Base-by-base conservation (phyloP, 331 rosid species). In the Cydonia oblonga region DNA sequence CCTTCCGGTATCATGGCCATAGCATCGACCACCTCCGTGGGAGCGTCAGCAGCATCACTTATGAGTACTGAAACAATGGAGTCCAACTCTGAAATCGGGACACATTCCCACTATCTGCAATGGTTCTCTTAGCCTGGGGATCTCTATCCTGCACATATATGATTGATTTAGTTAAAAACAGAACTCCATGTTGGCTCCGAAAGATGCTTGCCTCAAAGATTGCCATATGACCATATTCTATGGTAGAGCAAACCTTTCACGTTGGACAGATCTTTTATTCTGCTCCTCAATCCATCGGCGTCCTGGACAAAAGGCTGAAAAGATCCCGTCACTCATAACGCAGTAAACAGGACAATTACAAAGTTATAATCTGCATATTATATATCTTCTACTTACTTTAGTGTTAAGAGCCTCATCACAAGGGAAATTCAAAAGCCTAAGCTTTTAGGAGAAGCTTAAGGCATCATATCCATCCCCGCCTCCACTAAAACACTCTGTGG, bases 161-260 rank as follows among this genome's bases (percentile, higher is more conserved):
- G 7, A 40, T 40, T 40, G 46, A 24, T 58, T 28, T n/a, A 40
- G 29, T 77, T 25, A 71, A 42, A 51, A 63, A 7, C 20, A 52
- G 61, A 62, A 59, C 63, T 24, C 70, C 61, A 12, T 7, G 18
- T 9, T 32, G 59, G 35, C 66, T 4, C 60, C 10, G 14, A 20
- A 26, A 8, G 67, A 75, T 14, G 57, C 57, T 29, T 57, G 51
- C 40, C 35, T 20, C 26, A 9, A 49, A 16, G 53, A 16, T 49
- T 49, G 54, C 64, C 64, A 30, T 20, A 29, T 74, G 77, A 95
- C 98, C 97, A 89, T 89, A 60, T 83, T 80, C 81, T 59, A 11
- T 11, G 2, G 15, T 40, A 11, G 46, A 40, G 46, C 46, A 40
- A 40, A 35, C 42, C 46, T 40, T 1, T 40, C 46, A 40, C 12